phyloP scores from a whole-genome alignment of 1,284 basidiomycete species.

The Sanghuangporus baumii region DNA sequence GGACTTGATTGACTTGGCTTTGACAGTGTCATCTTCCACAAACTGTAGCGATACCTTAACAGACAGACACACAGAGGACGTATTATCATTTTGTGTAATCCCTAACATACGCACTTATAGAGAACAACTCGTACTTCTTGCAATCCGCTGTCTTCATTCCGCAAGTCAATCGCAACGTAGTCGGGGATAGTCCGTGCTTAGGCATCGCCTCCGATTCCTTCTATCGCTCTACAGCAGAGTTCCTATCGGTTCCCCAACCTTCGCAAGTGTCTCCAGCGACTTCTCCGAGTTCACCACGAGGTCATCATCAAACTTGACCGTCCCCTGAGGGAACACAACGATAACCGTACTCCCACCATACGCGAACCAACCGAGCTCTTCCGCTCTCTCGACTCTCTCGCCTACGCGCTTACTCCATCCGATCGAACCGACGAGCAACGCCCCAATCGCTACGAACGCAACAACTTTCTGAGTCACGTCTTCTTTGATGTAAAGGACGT shows the following conservation, averaged over 20 bases:
- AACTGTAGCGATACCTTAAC: background rate
- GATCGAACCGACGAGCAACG: conserved; percentile 56
- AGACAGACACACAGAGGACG: background rate
- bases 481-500: conserved; percentile 49
- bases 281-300: conserved; percentile 52
- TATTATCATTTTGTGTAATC: background rate
- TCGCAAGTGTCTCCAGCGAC: conserved; percentile 65
- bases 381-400: conserved; percentile 40
- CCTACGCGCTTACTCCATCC: conserved; percentile 39
- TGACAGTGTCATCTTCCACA: background rate
- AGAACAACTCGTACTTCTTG: background rate
- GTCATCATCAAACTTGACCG: conserved; percentile 64
- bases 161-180: background rate
- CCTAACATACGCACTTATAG: background rate
- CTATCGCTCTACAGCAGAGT: too few relatives aligned
- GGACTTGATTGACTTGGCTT: too few relatives aligned
- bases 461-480: conserved; percentile 37
- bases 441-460: conserved; percentile 60
- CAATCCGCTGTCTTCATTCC: background rate
- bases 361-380: conserved; percentile 57
- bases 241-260: conserved; percentile 11
- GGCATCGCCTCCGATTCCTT: too few relatives aligned
- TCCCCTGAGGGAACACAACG: conserved; percentile 54
- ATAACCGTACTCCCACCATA: conserved; percentile 71
- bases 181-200: too few relatives aligned